Conservation (phyloP, 768 basidiomycete genomes). For the Hortiboletus campestris region DNA sequence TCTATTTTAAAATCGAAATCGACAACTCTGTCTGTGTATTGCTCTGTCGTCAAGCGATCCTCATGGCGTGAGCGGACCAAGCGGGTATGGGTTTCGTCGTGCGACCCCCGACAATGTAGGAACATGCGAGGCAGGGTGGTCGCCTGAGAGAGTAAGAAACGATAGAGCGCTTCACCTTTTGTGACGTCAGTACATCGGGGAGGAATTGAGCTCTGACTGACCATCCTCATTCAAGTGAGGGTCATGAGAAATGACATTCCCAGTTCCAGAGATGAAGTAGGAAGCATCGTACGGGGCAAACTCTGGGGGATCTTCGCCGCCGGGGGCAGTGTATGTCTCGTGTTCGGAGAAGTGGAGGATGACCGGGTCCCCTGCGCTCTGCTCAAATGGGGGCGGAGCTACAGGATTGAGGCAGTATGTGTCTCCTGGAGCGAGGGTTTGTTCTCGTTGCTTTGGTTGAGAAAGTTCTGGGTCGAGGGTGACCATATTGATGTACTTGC, state of each 20-base stretch:
- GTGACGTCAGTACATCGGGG: constrained; percentile 1
- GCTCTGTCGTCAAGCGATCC: constrained; percentile 43
- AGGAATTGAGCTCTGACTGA: constrained; percentile 16
- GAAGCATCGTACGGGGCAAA: constrained; percentile 66
- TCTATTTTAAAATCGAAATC: constrained; percentile 74
- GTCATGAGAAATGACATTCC: constrained; percentile 68
- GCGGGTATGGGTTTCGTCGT: constrained; percentile 51
- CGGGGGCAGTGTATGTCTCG: constrained; percentile 23
- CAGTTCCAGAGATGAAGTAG: constrained; percentile 46
- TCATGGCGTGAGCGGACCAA: constrained; percentile 38
- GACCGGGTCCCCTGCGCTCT: constrained; percentile 22
- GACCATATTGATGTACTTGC: not conserved
- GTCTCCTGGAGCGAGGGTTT: not conserved
- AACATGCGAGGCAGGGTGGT: constrained; percentile 42
- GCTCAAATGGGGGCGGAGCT: constrained; percentile 29
- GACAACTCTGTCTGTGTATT: constrained; percentile 55
- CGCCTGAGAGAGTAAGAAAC: constrained; percentile 65
- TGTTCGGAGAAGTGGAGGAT: constrained; percentile 24
- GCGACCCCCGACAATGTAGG: constrained; percentile 53
- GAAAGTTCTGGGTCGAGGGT: constrained; percentile 4
- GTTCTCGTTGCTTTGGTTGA: constrained; percentile 6
- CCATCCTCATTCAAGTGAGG: constrained; percentile 66
- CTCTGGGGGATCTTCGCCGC: constrained; percentile 53
- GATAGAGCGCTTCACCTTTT: constrained; percentile 67
- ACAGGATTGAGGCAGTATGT: not conserved